phyloP scores from a whole-genome alignment of 106 monocot species.

The Dioscorea dumetorum region DNA sequence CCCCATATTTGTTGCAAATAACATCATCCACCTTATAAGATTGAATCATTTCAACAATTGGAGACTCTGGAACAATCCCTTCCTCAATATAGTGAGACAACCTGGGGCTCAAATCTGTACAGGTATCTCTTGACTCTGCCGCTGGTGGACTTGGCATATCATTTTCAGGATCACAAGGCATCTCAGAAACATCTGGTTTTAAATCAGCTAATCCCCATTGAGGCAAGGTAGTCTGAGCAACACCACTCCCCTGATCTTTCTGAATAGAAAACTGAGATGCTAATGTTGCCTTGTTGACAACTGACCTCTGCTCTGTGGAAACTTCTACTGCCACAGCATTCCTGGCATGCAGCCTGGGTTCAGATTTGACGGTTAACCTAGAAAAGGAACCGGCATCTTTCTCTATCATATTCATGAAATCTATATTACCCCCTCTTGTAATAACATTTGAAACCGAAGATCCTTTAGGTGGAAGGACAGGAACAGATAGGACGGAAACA shows the following conservation, averaged over 20 bases:
- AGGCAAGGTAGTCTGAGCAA: neutral
- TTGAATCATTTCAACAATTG: constrained; percentile 20
- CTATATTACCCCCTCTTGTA: constrained; percentile 1
- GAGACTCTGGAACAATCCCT: constrained; percentile 94
- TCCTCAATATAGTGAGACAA: constrained; percentile 75
- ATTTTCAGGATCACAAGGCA: constrained; percentile 8
- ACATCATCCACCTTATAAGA: constrained; percentile 7
- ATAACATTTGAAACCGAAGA: constrained; percentile 9
- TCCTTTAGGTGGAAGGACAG: constrained; percentile 40
- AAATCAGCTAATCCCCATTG: too few relatives aligned
- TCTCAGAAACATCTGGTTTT: constrained; percentile 9
- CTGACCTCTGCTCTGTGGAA: constrained; percentile 1
- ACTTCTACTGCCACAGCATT: neutral
- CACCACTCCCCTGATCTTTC: neutral
- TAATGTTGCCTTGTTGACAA: neutral
- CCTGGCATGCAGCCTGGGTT: constrained; percentile 4
- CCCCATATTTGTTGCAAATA: neutral
- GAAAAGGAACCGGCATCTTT: constrained; percentile 7
- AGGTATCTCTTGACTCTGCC: constrained; percentile 5
- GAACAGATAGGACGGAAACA: constrained; percentile 51
- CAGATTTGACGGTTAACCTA: constrained; percentile 1
- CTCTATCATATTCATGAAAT: neutral
- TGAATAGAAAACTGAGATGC: constrained; percentile 1
- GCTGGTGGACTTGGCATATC: constrained; percentile 6
- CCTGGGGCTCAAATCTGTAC: constrained; percentile 60